Percentiles rank a stretch among this genome's conserved stretches.
Conservation (phyloP, 1,139 yeast species). For the Pichia sp. region DNA sequence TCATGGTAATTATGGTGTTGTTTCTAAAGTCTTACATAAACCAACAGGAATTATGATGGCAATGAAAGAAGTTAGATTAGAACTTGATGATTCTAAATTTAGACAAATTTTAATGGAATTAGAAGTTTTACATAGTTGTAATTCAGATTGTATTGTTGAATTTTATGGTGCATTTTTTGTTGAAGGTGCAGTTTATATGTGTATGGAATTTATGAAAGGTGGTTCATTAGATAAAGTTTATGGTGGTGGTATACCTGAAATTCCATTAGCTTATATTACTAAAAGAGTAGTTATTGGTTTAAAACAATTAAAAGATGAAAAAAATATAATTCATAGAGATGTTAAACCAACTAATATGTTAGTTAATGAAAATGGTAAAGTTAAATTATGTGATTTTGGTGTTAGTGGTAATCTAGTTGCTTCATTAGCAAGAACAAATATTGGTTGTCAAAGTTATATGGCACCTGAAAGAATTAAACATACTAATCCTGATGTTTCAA, state of each 20-base stretch:
- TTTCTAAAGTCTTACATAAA: constrained; percentile 82
- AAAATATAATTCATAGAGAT: constrained; percentile 92
- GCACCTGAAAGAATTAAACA: constrained; percentile 94
- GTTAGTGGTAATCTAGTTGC: constrained; percentile 95
- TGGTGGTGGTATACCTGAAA: constrained; percentile 64
- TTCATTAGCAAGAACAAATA: constrained; percentile 89
- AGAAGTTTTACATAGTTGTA: constrained; percentile 86
- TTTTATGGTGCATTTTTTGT: constrained; percentile 96
- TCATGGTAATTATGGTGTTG: constrained; percentile 93
- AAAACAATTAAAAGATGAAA: constrained; percentile 76
- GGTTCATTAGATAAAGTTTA: constrained; percentile 88
- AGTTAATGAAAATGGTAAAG: constrained; percentile 73
- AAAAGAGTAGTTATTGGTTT: constrained; percentile 79
- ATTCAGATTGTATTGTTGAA: constrained; percentile 85
- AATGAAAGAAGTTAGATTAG: constrained; percentile 91
- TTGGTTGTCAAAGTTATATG: constrained; percentile 98
- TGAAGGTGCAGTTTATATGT: constrained; percentile 97
- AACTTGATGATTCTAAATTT: constrained; percentile 84
- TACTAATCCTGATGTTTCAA: constrained; percentile 54
- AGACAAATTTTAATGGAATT: constrained; percentile 93
- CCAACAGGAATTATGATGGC: constrained; percentile 96
- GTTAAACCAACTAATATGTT: constrained; percentile 95
- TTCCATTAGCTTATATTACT: constrained; percentile 74
- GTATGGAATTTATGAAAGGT: constrained; percentile 98
- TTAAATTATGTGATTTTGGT: constrained; percentile 94